Conservation (phyloP, 2,329 filamentous ascomycete species). For the Rhynchosporium secalis region DNA sequence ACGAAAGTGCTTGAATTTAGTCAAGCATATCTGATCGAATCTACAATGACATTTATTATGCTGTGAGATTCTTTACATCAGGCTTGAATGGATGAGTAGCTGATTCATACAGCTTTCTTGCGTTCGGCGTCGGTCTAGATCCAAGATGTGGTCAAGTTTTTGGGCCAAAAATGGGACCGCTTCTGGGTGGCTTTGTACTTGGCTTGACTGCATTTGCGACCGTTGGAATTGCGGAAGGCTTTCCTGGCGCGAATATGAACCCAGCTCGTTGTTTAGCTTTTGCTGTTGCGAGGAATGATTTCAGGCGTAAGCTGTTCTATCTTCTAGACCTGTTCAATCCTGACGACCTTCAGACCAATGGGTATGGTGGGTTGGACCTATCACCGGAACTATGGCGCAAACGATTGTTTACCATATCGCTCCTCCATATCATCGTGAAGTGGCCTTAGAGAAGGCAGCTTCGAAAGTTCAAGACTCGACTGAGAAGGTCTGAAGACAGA, state of each 20-base stretch:
- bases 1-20: constrained; percentile 37
- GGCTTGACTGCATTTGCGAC: constrained; percentile 44
- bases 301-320: constrained; percentile 16
- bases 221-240: constrained; percentile 41
- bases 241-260: constrained; percentile 44
- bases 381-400: constrained; percentile 37
- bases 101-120: constrained; percentile 42
- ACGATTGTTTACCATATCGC: constrained; percentile 38
- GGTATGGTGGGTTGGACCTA: constrained; percentile 44
- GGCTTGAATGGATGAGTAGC: neutral
- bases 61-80: constrained; percentile 37
- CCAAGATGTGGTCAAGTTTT: constrained; percentile 51
- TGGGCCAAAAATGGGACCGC: constrained; percentile 50
- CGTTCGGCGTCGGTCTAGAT: constrained; percentile 55
- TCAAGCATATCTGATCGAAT: constrained; percentile 52
- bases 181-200: constrained; percentile 48
- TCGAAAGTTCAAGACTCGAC: neutral
- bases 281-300: constrained; percentile 42
- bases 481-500: neutral
- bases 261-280: constrained; percentile 47
- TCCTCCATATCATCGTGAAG: constrained; percentile 37
- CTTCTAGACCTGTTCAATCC: neutral
- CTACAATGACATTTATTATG: constrained; percentile 48
- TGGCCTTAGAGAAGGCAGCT: constrained; percentile 1
- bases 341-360: constrained; percentile 39